phyloP scores from a whole-genome alignment of 495 filamentous ascomycete species.

The Pseudevernia furfuracea region DNA sequence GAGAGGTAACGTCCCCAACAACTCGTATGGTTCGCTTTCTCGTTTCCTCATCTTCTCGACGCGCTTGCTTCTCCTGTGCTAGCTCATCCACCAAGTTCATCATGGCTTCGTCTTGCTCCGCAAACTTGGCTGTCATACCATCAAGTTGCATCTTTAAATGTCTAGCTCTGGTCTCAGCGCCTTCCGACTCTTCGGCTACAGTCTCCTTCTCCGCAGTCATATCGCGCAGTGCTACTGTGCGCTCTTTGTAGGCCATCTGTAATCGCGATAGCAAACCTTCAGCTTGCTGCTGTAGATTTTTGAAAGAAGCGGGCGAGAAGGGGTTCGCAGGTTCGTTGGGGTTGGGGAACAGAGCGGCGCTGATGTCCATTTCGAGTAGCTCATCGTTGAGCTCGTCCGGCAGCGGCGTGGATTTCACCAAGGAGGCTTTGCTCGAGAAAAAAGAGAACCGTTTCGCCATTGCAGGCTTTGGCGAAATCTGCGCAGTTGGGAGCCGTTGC shows the following conservation, averaged over 20 bases:
- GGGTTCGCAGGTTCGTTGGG: constrained; percentile 14
- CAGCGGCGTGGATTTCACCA: constrained; percentile 22
- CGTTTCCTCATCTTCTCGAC: constrained; percentile 48
- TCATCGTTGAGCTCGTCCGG: constrained; percentile 46
- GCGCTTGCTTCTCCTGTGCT: constrained; percentile 47
- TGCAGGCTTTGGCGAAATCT: constrained; percentile 11
- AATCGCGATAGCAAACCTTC: constrained; percentile 42
- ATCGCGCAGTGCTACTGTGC: constrained; percentile 52
- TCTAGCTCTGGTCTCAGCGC: constrained; percentile 57
- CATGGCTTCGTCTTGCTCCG: constrained; percentile 59
- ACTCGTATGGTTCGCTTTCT: constrained; percentile 42
- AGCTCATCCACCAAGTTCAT: constrained; percentile 56
- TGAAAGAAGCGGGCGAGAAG: constrained; percentile 20
- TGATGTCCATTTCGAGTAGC: constrained; percentile 37
- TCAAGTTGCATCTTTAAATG: constrained; percentile 70
- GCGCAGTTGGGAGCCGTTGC: constrained; percentile 7
- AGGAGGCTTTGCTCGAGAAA: constrained; percentile 17
- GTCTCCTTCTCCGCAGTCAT: constrained; percentile 55
- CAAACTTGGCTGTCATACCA: constrained; percentile 61
- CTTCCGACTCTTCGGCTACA: constrained; percentile 64
- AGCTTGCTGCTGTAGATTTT: constrained; percentile 35
- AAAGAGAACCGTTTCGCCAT: constrained; percentile 24
- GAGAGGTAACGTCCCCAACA: constrained; percentile 26
- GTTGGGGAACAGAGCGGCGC: constrained; percentile 17
- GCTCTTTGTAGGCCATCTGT: constrained; percentile 64